These are phyloP conservation scores for Thielaviopsis euricoi DNA, from an alignment of 2,329 filamentous ascomycete species.

Conservation along the genomic window DNA sequence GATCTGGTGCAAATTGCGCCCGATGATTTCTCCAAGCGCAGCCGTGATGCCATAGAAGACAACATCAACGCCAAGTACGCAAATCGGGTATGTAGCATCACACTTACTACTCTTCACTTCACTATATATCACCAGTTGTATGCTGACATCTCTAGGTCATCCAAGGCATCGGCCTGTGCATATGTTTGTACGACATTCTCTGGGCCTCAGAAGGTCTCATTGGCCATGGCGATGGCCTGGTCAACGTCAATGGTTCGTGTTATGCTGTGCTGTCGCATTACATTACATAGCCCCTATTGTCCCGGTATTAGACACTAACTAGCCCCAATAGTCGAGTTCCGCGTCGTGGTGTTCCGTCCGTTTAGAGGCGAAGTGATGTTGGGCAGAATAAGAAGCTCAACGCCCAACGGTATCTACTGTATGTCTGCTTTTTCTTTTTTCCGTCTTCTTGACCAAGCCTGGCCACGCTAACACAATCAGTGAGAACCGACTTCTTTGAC, in stretches of 20 bases:
- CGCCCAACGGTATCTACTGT: slow-evolving; percentile 56
- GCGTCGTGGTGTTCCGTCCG: slow-evolving; percentile 81
- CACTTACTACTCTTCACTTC: not conserved
- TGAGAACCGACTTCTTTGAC: slow-evolving; percentile 84
- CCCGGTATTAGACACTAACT: not conserved
- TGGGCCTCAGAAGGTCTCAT: slow-evolving; percentile 86
- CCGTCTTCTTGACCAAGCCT: too few relatives aligned
- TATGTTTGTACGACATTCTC: slow-evolving; percentile 82
- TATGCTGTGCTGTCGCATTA: slow-evolving; percentile 13
- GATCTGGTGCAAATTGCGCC: slow-evolving; percentile 90
- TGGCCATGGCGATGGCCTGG: slow-evolving; percentile 77
- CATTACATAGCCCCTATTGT: not conserved
- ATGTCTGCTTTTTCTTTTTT: slow-evolving; percentile 16
- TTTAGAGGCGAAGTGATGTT: slow-evolving; percentile 89
- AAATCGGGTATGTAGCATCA: slow-evolving; percentile 53
- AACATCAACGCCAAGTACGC: slow-evolving; percentile 95
- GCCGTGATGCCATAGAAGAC: slow-evolving; percentile 76
- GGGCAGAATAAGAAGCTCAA: slow-evolving; percentile 64
- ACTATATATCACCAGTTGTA: not conserved
- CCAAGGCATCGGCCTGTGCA: slow-evolving; percentile 83
- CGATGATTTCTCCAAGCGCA: slow-evolving; percentile 71
- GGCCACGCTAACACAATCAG: slow-evolving; percentile 7
- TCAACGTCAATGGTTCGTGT: slow-evolving; percentile 93
- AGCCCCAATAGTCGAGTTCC: slow-evolving; percentile 58
- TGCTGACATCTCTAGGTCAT: slow-evolving; percentile 41